phyloP scores from a whole-genome alignment of 2,329 filamentous ascomycete species.

The Delphinella strobiligena region DNA sequence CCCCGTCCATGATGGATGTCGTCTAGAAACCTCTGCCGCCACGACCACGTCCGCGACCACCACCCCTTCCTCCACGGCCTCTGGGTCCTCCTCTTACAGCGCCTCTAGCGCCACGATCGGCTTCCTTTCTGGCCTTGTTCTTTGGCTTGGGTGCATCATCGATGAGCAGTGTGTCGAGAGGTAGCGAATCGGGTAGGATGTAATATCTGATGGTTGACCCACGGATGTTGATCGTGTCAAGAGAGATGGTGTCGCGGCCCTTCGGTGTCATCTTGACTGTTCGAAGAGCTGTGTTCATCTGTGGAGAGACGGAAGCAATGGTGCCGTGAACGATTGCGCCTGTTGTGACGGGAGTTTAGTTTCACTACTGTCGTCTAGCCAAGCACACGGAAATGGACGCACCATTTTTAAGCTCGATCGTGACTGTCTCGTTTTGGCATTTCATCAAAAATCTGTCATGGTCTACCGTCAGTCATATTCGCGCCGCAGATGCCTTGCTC shows the following conservation, averaged over 20 bases:
- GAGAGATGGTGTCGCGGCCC: slow-evolving; percentile 72
- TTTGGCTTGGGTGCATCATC: slow-evolving; percentile 97
- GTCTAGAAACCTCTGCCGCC: slow-evolving; percentile 18
- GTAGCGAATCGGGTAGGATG: slow-evolving; percentile 90
- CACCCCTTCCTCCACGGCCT: slow-evolving; percentile 32
- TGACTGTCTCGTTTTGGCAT: slow-evolving; percentile 96
- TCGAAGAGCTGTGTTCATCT: slow-evolving; percentile 96
- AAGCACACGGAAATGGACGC: slow-evolving; percentile 14
- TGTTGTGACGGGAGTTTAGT: slow-evolving; percentile 31
- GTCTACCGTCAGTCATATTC: slow-evolving; percentile 20
- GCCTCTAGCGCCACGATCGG: slow-evolving; percentile 35
- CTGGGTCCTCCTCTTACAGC: slow-evolving; percentile 38
- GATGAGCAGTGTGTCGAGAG: slow-evolving; percentile 86
- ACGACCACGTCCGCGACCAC: slow-evolving; percentile 29
- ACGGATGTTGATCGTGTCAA: slow-evolving; percentile 94
- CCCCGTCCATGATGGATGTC: too few relatives aligned
- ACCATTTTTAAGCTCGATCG: slow-evolving; percentile 98
- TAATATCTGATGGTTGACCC: slow-evolving; percentile 94
- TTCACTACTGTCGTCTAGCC: background rate
- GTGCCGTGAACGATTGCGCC: slow-evolving; percentile 95
- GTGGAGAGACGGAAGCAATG: slow-evolving; percentile 88
- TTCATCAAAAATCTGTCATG: slow-evolving; percentile 87
- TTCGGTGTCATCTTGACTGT: slow-evolving; percentile 93
- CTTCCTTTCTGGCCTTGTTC: slow-evolving; percentile 98
- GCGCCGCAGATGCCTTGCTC: slow-evolving; percentile 27